Conservation (phyloP, 179 eudicot genomes). For the Beta lomatogona region DNA sequence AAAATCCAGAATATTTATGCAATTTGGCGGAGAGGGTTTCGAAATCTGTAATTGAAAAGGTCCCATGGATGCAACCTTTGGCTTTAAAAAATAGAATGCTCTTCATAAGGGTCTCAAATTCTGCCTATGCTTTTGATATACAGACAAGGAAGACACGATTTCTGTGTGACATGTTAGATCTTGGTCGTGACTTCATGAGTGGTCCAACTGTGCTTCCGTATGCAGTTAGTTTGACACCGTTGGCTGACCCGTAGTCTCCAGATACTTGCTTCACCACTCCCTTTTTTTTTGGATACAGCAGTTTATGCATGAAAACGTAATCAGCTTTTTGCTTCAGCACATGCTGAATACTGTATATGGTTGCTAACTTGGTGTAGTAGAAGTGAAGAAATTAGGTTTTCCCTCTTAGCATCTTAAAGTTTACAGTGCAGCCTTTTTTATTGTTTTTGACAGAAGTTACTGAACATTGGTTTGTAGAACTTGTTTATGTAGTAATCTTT, state of each 20-base stretch:
- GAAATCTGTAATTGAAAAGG: neutral
- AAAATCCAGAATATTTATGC: conserved; percentile 20
- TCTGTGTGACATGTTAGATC: conserved; percentile 27
- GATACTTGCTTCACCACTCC: neutral
- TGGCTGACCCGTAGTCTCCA: conserved; percentile 5
- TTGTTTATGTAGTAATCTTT: neutral
- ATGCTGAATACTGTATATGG: neutral
- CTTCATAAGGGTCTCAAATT: conserved; percentile 33
- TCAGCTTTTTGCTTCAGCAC: neutral
- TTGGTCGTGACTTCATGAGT: conserved; percentile 22
- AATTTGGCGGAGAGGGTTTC: conserved; percentile 25
- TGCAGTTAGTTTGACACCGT: conserved; percentile 27
- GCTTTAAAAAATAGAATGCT: conserved; percentile 31
- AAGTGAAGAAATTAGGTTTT: neutral
- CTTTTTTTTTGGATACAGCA: conserved; percentile 1
- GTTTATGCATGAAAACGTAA: neutral
- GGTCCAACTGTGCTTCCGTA: conserved; percentile 28
- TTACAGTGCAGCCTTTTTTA: neutral
- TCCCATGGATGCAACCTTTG: conserved; percentile 36
- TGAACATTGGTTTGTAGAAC: neutral
- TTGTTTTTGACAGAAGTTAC: neutral
- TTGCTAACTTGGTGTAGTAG: neutral
- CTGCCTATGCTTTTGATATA: conserved; percentile 27
- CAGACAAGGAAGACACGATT: conserved; percentile 15
- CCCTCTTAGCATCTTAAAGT: neutral